Conservation (phyloP, 2,329 filamentous ascomycete species). For the Colletotrichum incanum region DNA sequence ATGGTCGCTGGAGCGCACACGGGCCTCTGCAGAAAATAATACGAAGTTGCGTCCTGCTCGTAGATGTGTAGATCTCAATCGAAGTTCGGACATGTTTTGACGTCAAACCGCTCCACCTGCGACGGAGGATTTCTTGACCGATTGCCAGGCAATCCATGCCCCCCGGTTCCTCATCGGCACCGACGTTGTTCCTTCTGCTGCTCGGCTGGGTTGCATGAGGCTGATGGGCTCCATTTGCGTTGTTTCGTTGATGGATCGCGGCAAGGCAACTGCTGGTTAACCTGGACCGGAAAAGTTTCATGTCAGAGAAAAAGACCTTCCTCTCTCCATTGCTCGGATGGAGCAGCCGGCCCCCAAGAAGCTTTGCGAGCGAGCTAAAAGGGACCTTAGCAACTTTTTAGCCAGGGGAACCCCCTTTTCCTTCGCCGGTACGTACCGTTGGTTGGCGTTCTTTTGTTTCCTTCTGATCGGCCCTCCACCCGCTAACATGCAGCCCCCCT, state of each 20-base stretch:
- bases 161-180: background rate
- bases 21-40: background rate
- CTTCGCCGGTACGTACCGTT: constrained; percentile 22
- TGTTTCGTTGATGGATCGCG: constrained; percentile 1
- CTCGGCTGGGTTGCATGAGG: background rate
- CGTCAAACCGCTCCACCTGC: background rate
- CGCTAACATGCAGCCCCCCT: constrained; percentile 1
- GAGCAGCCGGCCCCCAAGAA: constrained; percentile 15
- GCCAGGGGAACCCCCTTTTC: constrained; percentile 10
- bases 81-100: background rate
- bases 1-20: background rate
- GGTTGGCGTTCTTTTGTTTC: constrained; percentile 1
- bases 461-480: constrained; percentile 5
- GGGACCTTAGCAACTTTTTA: background rate
- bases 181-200: background rate
- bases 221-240: constrained; percentile 4
- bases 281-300: constrained; percentile 8
- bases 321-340: constrained; percentile 15
- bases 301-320: background rate
- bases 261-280: background rate
- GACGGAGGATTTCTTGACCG: background rate
- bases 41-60: background rate
- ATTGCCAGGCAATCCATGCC: background rate
- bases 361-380: constrained; percentile 1
- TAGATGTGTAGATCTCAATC: background rate